These are phyloP conservation scores for Lentinus tigrinus DNA, from an alignment of 768 basidiomycete genomes.

Conservation along the genomic window DNA sequence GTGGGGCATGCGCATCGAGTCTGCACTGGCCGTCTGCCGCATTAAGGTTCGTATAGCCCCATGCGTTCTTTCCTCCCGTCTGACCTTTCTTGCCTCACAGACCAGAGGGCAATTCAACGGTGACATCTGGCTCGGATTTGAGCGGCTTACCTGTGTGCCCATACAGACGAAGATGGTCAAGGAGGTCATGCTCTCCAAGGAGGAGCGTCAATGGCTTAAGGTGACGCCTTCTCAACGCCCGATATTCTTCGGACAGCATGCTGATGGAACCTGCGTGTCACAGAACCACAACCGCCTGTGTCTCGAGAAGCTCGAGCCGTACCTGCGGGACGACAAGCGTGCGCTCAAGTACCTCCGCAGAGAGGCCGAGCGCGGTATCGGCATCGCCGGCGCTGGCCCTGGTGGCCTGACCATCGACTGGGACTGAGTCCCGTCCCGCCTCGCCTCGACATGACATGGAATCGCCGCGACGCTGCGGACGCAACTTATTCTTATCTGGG, in stretches of 20 bases:
- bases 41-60: constrained; percentile 50
- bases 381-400: constrained; percentile 59
- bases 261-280: not conserved
- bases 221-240: constrained; percentile 30
- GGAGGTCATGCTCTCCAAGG: constrained; percentile 76
- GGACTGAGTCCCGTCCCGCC: constrained; percentile 42
- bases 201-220: constrained; percentile 87
- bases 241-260: not conserved
- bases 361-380: constrained; percentile 74
- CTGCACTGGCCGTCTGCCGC: constrained; percentile 71
- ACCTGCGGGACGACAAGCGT: constrained; percentile 74
- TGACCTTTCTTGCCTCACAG: constrained; percentile 31
- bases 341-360: constrained; percentile 79
- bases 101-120: constrained; percentile 73
- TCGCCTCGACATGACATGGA: not conserved
- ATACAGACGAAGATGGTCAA: constrained; percentile 91
- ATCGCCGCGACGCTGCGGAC: not conserved
- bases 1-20: constrained; percentile 94
- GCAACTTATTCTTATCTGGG: not conserved
- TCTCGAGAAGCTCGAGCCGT: constrained; percentile 59
- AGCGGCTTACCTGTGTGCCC: constrained; percentile 90
- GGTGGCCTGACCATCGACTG: constrained; percentile 79
- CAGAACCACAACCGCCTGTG: constrained; percentile 83
- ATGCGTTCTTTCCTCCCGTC: constrained; percentile 12
- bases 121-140: constrained; percentile 84